Evolutionary conservation across 2,329 filamentous ascomycete species (phyloP).

Genomic region (Aureobasidium mangrovei): DNA sequence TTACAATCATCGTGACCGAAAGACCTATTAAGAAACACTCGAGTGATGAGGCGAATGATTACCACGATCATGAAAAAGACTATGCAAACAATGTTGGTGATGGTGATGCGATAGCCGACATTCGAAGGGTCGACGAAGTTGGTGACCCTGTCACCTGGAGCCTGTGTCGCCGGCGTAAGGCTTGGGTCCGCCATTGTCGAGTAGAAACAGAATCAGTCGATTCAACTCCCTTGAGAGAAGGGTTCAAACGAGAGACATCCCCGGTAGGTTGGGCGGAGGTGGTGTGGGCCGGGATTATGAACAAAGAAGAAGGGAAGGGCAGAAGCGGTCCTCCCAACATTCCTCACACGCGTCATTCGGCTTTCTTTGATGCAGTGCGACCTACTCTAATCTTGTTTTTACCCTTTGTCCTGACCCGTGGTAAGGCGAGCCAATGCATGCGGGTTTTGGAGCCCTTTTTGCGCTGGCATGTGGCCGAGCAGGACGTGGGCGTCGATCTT

Average conservation of each 20-base stretch:
- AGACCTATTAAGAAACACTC: slow-evolving; percentile 8
- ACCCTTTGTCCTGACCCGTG: background rate
- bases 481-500: background rate
- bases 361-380: slow-evolving; percentile 10
- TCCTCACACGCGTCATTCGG: slow-evolving; percentile 10
- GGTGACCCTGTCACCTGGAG: slow-evolving; percentile 1
- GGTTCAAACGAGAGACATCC: background rate
- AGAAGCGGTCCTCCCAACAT: background rate
- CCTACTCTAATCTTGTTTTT: slow-evolving; percentile 4
- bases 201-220: background rate
- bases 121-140: slow-evolving; percentile 1
- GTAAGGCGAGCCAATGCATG: slow-evolving; percentile 5
- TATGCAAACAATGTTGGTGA: slow-evolving; percentile 10
- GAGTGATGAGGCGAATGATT: slow-evolving; percentile 6
- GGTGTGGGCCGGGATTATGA: background rate
- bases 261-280: background rate
- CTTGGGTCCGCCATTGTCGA: background rate
- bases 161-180: slow-evolving; percentile 3
- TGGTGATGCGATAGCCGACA: slow-evolving; percentile 6
- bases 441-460: background rate
- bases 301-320: slow-evolving; percentile 2
- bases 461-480: background rate
- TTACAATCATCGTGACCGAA: slow-evolving; percentile 13
- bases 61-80: slow-evolving; percentile 11
- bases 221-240: background rate